These are phyloP conservation scores for Echites panduratus DNA, from an alignment of 257 asterid genomes.

Conservation along the genomic window DNA sequence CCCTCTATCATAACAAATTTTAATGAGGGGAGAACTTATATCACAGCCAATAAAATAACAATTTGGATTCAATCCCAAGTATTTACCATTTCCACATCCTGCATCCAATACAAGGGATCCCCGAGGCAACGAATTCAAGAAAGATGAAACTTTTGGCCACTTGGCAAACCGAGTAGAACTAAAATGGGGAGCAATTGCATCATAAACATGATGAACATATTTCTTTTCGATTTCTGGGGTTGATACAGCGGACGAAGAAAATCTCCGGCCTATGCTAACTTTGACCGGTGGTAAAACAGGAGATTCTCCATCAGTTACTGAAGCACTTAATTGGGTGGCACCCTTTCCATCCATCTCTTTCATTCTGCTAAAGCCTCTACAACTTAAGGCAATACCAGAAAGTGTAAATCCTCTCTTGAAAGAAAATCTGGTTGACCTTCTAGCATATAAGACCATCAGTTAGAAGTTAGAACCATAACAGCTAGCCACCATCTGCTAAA, in stretches of 20 bases:
- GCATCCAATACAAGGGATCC: slow-evolving; percentile 89
- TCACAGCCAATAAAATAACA: slow-evolving; percentile 82
- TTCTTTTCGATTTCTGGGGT: slow-evolving; percentile 95
- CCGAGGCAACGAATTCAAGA: slow-evolving; percentile 55
- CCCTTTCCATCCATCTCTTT: slow-evolving; percentile 30
- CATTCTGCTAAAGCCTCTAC: slow-evolving; percentile 45
- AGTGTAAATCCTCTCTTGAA: slow-evolving; percentile 11
- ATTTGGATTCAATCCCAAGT: slow-evolving; percentile 67
- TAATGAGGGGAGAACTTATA: slow-evolving; percentile 72
- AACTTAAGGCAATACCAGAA: slow-evolving; percentile 4
- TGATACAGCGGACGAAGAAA: slow-evolving; percentile 38
- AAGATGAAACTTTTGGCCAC: slow-evolving; percentile 94
- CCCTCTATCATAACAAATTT: slow-evolving; percentile 72
- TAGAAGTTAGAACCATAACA: slow-evolving; percentile 25
- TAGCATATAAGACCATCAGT: slow-evolving; percentile 42
- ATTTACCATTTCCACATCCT: slow-evolving; percentile 96
- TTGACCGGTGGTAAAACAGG: slow-evolving; percentile 43
- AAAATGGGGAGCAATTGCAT: slow-evolving; percentile 99
- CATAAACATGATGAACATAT: slow-evolving; percentile 89
- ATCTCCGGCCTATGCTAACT: slow-evolving; percentile 25
- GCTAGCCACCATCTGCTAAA: slow-evolving; percentile 17
- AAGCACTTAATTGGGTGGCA: slow-evolving; percentile 16
- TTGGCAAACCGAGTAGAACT: slow-evolving; percentile 92
- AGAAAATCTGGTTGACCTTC: slow-evolving; percentile 22
- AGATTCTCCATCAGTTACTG: slow-evolving; percentile 23